Percentiles rank a stretch among this genome's conserved stretches.
Evolutionary conservation across 1,139 yeast genomes (phyloP).

Genomic region (Suhomyces maxii): DNA sequence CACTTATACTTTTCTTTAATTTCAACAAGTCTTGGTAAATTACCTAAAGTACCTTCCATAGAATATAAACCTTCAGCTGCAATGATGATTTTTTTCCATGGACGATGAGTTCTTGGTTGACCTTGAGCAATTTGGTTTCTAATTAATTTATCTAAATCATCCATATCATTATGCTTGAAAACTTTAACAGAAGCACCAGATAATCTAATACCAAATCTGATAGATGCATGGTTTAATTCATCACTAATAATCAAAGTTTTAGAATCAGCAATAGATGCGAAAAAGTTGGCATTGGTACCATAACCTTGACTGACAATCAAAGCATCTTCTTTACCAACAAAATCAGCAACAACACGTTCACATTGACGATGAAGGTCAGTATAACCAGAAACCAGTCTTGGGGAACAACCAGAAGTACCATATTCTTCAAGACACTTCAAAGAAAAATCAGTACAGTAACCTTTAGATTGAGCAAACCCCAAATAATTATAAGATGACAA

Average conservation of each 20-base stretch:
- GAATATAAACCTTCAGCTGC: constrained; percentile 96
- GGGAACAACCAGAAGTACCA: constrained; percentile 79
- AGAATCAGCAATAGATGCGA: constrained; percentile 79
- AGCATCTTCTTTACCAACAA: constrained; percentile 90
- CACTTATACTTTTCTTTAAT: constrained; percentile 85
- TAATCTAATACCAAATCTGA: constrained; percentile 89
- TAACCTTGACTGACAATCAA: constrained; percentile 91
- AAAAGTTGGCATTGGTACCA: constrained; percentile 92
- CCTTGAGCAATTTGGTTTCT: constrained; percentile 94
- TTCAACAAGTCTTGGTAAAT: constrained; percentile 74
- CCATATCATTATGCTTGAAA: constrained; percentile 90
- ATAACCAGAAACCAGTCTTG: constrained; percentile 75
- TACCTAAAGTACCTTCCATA: constrained; percentile 96
- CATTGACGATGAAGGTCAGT: constrained; percentile 72
- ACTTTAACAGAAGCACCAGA: constrained; percentile 94
- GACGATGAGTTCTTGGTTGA: constrained; percentile 94
- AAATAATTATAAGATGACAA: constrained; percentile 89
- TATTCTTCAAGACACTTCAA: constrained; percentile 59
- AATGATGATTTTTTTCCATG: constrained; percentile 92
- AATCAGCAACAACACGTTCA: constrained; percentile 76
- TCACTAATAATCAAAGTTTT: constrained; percentile 91
- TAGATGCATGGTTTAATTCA: constrained; percentile 92
- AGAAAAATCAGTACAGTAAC: constrained; percentile 84
- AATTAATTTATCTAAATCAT: constrained; percentile 70
- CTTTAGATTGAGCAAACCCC: constrained; percentile 95